phyloP scores from a whole-genome alignment of 164 flowering plant genomes.

The Berberis vulgaris region DNA sequence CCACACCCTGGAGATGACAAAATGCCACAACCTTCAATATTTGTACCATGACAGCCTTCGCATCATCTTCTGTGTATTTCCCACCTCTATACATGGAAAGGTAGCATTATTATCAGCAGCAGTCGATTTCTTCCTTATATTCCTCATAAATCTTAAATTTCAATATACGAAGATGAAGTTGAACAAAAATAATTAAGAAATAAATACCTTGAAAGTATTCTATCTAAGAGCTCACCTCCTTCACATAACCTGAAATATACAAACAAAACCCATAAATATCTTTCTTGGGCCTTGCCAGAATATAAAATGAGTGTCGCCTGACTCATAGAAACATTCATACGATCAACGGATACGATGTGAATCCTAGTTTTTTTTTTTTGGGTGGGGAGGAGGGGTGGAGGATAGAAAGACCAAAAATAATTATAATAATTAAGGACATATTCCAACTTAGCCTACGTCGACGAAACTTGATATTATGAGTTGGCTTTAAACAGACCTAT shows the following conservation, averaged over 20 bases:
- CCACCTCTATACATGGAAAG: conserved; percentile 48
- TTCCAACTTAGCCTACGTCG: no score
- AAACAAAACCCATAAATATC: conserved; percentile 2
- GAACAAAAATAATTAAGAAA: conserved; percentile 1
- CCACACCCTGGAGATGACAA: conserved; percentile 95
- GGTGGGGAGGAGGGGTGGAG: no score
- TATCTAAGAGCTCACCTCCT: conserved; percentile 98
- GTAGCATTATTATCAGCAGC: neutral
- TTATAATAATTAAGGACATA: no score
- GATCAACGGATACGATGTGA: neutral
- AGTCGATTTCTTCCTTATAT: no score
- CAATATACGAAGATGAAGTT: conserved; percentile 3
- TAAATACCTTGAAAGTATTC: conserved; percentile 79
- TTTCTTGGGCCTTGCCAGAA: neutral
- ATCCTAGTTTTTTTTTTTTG: neutral
- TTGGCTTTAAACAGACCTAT: no score
- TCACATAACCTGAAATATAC: conserved; percentile 69
- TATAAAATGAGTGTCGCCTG: neutral
- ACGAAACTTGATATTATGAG: no score
- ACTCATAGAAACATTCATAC: neutral
- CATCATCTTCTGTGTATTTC: conserved; percentile 88
- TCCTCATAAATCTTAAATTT: neutral
- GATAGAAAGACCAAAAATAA: no score
- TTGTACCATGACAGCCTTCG: conserved; percentile 76
- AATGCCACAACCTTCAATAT: conserved; percentile 74